Evolutionary conservation across 2,329 filamentous ascomycete species (phyloP), one percentile per base, ranked within the genome.

Genomic region (Colletotrichum sp.): DNA sequence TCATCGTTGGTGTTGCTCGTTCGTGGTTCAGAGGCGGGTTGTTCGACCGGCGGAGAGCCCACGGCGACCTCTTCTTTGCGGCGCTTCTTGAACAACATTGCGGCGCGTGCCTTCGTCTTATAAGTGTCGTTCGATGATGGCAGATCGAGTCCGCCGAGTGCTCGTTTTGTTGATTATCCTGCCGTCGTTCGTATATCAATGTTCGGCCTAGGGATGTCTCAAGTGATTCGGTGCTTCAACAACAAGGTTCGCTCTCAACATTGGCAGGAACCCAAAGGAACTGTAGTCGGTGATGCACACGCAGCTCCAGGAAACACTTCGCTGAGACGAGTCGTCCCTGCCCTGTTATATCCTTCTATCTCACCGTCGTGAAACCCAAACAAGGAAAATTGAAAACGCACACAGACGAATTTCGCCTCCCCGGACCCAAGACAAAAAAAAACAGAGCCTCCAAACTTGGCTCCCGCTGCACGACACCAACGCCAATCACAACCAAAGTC

Each of bases 361-460:
- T 11, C 59, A 8, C 59, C 1, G 8, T 34, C 27, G 25, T 62
- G 55, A 27, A 62, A 30, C 59, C 59, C 59, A 30, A 30, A 62
- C 30, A 27, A 59, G 16, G 25, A 30, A 59, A 30, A 29, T 19
- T 29, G 25, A 16, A 59, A 29, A 59, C 19, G 19, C 22, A 16
- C 32, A 25, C 62, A 36, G 25, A 39, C 25, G 6, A 0, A 16
- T 29, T 59, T 59, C 55, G 55, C 30, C 5, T 62, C 65, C 64
- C 39, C 8, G 34, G 19, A 59, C 27, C 49, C 25, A 69, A n/a
- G 55, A 19, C 52, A 32, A 39, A 12, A 62, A 25, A 61, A 19
- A 49, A 63, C 64, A 69, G 73, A 76, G 73, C 73, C 73, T 73
- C 73, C 70, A 73, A 76, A 69, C 73, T 76, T 76, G 70, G 73